Conservation (phyloP, 1,284 basidiomycete genomes). For the Pseudozyma pruni region DNA sequence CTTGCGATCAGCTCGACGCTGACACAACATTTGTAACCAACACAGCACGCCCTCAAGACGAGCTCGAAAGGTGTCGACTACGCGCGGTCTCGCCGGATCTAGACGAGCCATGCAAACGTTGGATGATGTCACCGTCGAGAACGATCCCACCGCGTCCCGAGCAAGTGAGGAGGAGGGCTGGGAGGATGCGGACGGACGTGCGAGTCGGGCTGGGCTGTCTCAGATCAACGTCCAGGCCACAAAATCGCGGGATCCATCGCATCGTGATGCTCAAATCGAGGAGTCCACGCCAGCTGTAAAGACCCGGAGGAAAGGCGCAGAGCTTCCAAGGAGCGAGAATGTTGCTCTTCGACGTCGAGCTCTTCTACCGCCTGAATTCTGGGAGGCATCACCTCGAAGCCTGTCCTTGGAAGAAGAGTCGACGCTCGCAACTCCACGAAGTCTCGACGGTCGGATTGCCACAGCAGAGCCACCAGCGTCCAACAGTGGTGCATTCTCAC, state of each 20-base stretch:
- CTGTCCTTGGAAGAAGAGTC: too few relatives aligned
- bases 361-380: slow-evolving; percentile 16
- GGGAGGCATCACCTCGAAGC: slow-evolving; percentile 2
- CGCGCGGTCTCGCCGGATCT: slow-evolving; percentile 3
- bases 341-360: background rate
- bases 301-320: background rate
- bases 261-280: background rate
- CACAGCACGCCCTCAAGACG: slow-evolving; percentile 35
- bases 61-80: slow-evolving; percentile 20
- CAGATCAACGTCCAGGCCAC: background rate
- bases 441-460: too few relatives aligned
- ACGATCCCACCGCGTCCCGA: background rate
- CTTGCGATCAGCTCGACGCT: background rate
- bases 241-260: background rate
- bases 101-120: slow-evolving; percentile 9
- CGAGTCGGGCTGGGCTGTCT: slow-evolving; percentile 10
- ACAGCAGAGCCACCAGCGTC: too few relatives aligned
- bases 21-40: background rate
- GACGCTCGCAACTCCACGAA: too few relatives aligned
- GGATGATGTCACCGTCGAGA: slow-evolving; percentile 11
- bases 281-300: background rate
- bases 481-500: too few relatives aligned
- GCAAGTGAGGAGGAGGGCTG: slow-evolving; percentile 4
- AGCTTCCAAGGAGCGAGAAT: background rate
- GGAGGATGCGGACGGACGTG: slow-evolving; percentile 16